Conservation (phyloP, 2,329 filamentous ascomycete genomes). For the Chrysoporthe cubensis region DNA sequence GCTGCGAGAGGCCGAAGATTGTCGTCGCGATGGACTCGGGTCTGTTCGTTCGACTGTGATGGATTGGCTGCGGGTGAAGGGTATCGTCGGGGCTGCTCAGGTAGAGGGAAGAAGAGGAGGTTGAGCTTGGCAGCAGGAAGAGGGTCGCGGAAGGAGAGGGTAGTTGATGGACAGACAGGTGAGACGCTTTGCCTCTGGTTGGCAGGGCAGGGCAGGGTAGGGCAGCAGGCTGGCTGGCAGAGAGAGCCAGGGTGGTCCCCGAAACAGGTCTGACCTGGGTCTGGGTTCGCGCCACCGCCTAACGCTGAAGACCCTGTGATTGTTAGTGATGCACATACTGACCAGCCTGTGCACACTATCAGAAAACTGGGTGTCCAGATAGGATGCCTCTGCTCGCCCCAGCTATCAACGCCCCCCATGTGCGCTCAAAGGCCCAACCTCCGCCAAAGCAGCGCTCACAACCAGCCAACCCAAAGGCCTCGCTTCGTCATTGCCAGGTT, state of each 20-base stretch:
- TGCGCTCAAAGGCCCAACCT: not conserved
- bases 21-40: not conserved
- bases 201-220: conserved; percentile 5
- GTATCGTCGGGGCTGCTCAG: not conserved
- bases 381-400: no score
- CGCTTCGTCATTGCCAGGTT: conserved; percentile 6
- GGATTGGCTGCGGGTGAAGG: not conserved
- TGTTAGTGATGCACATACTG: not conserved
- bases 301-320: not conserved
- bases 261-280: conserved; percentile 16
- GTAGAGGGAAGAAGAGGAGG: not conserved
- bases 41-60: not conserved
- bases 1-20: not conserved
- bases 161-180: conserved; percentile 6
- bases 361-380: not conserved
- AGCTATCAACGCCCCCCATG: no score
- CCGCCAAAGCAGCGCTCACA: not conserved
- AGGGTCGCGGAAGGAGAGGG: conserved; percentile 10
- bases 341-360: not conserved
- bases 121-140: conserved; percentile 10
- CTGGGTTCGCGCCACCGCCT: conserved; percentile 7
- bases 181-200: conserved; percentile 15
- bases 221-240: not conserved
- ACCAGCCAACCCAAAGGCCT: conserved; percentile 1
- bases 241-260: conserved; percentile 17